Base-by-base conservation (phyloP, 2,329 filamentous ascomycete species). In the Xylariales sp. region DNA sequence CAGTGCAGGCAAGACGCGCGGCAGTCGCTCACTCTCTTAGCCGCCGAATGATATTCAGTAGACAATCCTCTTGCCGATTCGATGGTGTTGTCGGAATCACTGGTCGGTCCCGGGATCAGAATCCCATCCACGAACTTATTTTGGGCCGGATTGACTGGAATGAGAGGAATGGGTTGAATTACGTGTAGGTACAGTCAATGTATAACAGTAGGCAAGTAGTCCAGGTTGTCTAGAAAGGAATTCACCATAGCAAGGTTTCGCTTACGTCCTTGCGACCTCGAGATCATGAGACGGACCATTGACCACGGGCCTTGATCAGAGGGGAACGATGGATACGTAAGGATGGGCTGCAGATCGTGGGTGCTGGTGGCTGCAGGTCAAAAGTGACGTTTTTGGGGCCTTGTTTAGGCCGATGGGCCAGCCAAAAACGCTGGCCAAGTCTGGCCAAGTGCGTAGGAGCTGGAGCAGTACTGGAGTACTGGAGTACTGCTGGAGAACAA, bases 321-420 rank as follows among this genome's bases (percentile, higher is more conserved):
- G 67, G 54, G 57, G 61, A 58, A 65, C 45, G 50, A 59, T 52
- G 45, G 52, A 48, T 60, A 65, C 45, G 66, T 61, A 56, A 67
- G 59, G 58, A 68, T 67, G 67, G 71, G 59, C 67, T 56, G 69
- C 64, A 71, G 71, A 70, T 67, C 64, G 72, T 70, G 62, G 68
- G 57, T 65, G 57, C 62, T 49, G 70, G 67, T 69, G 71, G 70
- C 69, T 73, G 70, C 70, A 72, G 69, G 67, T 69, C 61, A 66
- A 71, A 66, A 69, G 73, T 75, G 75, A 76, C 75, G 75, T 76
- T 75, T 64, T 73, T 57, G 8, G 36, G 39, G 57, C 23, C 41
- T 61, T 57, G 45, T 61, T 55, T 54, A 49, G 65, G 12, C 39
- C 43, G 30, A 14, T 28, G 45, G 23, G 23, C 28, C 48, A 43